A percentile compares a stretch with the other conserved stretches of the same genome.
These are phyloP conservation scores for Cladosporium sphaerospermum DNA, from an alignment of 2,329 filamentous ascomycete genomes.

Conservation along the genomic window DNA sequence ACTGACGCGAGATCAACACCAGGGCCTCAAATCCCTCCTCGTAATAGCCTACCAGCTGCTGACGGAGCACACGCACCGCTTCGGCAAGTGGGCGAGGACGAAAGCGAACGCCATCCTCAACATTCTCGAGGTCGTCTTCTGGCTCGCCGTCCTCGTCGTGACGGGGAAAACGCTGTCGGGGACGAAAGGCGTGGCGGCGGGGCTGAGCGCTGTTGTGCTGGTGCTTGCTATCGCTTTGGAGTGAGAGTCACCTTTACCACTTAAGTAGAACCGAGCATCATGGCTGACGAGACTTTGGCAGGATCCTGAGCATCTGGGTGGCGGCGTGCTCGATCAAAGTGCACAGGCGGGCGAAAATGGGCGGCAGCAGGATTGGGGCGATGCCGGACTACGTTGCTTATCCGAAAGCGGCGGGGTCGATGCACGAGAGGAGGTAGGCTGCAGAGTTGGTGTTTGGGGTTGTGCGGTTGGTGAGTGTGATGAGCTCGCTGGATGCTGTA, in stretches of 20 bases:
- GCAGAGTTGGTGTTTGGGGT: background rate
- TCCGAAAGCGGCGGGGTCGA: background rate
- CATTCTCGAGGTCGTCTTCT: slow-evolving; percentile 39
- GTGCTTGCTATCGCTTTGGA: slow-evolving; percentile 4
- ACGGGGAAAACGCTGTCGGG: background rate
- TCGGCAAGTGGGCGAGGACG: slow-evolving; percentile 34
- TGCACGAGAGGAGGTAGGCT: background rate
- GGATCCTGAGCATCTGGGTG: slow-evolving; percentile 5
- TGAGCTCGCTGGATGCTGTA: too few relatives aligned
- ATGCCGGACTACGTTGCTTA: background rate
- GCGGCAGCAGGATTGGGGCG: background rate
- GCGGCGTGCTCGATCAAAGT: slow-evolving; percentile 4
- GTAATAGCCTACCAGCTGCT: slow-evolving; percentile 39
- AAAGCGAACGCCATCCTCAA: slow-evolving; percentile 40
- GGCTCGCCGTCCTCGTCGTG: slow-evolving; percentile 32
- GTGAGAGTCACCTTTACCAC: background rate
- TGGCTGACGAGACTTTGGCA: background rate
- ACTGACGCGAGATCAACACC: background rate
- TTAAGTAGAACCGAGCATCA: background rate
- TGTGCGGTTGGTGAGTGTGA: background rate
- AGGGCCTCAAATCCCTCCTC: slow-evolving; percentile 34
- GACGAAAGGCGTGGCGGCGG: background rate
- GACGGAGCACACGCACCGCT: slow-evolving; percentile 29
- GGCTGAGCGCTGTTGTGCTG: background rate
- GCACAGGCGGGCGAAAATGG: background rate